These are phyloP conservation scores for Leucaena leucocephala DNA, from an alignment of 306 rosid species.

Conservation along the genomic window DNA sequence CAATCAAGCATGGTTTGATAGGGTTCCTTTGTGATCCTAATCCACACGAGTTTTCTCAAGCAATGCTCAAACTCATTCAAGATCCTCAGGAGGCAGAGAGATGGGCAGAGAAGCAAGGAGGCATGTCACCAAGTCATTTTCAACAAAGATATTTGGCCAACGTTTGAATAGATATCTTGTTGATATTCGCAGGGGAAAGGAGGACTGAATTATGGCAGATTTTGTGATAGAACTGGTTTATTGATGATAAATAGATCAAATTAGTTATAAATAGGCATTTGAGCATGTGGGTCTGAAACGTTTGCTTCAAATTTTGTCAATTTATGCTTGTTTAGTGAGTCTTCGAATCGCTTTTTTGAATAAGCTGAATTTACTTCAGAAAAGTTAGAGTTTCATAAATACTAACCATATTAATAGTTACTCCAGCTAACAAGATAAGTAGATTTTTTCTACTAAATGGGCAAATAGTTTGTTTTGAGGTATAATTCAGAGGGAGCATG, in stretches of 20 bases:
- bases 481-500: not conserved
- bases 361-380: not conserved
- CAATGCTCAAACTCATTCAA: conserved; percentile 65
- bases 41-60: conserved; percentile 64
- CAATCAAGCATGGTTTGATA: conserved; percentile 60
- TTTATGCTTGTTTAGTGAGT: not conserved
- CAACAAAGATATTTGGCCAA: conserved; percentile 69
- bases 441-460: not conserved
- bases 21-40: conserved; percentile 79
- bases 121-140: conserved; percentile 78
- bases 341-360: not conserved
- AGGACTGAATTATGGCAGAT: conserved; percentile 45
- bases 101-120: conserved; percentile 81
- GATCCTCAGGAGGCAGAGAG: conserved; percentile 59
- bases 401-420: not conserved
- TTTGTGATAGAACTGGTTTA: not conserved
- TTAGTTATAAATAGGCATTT: not conserved
- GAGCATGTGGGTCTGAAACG: not conserved
- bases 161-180: conserved; percentile 63
- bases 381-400: not conserved
- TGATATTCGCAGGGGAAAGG: conserved; percentile 59
- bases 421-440: not conserved
- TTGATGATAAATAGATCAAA: not conserved
- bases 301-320: not conserved
- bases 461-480: not conserved